Evolutionary conservation across 2,329 filamentous ascomycete species (phyloP).

Genomic region (Phialophora tarda): DNA sequence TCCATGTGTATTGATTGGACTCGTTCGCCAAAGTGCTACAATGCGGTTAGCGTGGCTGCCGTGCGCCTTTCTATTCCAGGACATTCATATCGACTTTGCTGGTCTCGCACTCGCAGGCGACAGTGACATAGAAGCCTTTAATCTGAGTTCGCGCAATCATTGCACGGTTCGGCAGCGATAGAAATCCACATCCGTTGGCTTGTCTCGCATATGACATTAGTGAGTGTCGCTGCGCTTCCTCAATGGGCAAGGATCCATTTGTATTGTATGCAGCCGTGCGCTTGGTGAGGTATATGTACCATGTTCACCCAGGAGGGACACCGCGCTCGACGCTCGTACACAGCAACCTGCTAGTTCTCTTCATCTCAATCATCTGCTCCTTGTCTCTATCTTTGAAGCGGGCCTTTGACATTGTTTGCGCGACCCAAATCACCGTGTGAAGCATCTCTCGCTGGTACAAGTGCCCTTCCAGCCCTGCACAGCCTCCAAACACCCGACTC

Average conservation of each 20-base stretch:
- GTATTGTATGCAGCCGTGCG: no score
- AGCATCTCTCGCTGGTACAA: not conserved
- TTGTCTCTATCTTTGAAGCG: not conserved
- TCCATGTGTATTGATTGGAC: conserved; percentile 10
- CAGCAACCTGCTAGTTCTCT: not conserved
- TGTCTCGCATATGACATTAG: not conserved
- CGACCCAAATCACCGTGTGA: not conserved
- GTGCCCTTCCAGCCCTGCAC: not conserved
- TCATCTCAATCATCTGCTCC: not conserved
- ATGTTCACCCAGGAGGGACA: not conserved
- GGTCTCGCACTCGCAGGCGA: not conserved
- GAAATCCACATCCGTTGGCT: not conserved
- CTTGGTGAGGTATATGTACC: conserved; percentile 16
- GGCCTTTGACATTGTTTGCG: not conserved
- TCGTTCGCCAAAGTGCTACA: conserved; percentile 13
- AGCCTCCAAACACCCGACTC: not conserved
- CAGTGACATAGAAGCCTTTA: conserved; percentile 7
- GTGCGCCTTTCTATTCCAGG: conserved; percentile 1
- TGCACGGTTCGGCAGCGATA: not conserved
- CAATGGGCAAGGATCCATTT: not conserved
- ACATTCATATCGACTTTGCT: conserved; percentile 8
- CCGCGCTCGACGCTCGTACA: not conserved
- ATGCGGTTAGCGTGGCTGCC: conserved; percentile 5
- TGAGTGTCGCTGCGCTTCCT: not conserved
- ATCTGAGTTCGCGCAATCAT: conserved; percentile 2